Percentiles rank a stretch among this genome's conserved stretches.
Evolutionary conservation across 768 basidiomycete species (phyloP).

Genomic region (Dictyophora rubrovolvata): DNA sequence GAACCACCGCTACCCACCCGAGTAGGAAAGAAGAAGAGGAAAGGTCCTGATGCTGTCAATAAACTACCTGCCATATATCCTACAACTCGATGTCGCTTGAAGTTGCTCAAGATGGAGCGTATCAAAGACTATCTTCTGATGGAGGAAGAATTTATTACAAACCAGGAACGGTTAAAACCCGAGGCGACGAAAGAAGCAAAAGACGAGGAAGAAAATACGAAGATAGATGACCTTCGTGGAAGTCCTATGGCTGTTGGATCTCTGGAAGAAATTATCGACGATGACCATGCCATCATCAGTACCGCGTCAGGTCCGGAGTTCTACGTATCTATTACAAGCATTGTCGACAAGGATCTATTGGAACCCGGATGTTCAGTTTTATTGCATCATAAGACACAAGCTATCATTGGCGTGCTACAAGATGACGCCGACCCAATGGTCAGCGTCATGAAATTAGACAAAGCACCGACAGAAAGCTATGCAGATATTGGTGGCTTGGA

Average conservation of each 20-base stretch:
- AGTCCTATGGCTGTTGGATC: slow-evolving; percentile 98
- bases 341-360: slow-evolving; percentile 95
- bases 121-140: slow-evolving; percentile 96
- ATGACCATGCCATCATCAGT: slow-evolving; percentile 98
- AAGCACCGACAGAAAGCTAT: slow-evolving; percentile 97
- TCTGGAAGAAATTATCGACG: slow-evolving; percentile 95
- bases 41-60: slow-evolving; percentile 82
- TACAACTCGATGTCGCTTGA: slow-evolving; percentile 89
- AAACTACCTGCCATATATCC: slow-evolving; percentile 91
- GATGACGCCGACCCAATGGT: slow-evolving; percentile 96
- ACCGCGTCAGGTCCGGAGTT: slow-evolving; percentile 91
- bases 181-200: slow-evolving; percentile 85
- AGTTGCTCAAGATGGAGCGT: slow-evolving; percentile 91
- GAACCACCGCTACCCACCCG: slow-evolving; percentile 95
- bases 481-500: slow-evolving; percentile 98
- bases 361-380: slow-evolving; percentile 95
- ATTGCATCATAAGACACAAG: slow-evolving; percentile 90
- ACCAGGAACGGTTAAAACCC: slow-evolving; percentile 85
- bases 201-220: slow-evolving; percentile 88
- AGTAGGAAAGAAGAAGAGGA: slow-evolving; percentile 91
- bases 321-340: slow-evolving; percentile 95
- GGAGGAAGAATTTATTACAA: slow-evolving; percentile 90
- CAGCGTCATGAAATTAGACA: slow-evolving; percentile 98
- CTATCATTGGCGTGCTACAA: slow-evolving; percentile 89
- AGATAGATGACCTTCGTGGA: slow-evolving; percentile 89